Evolutionary conservation across 2,329 filamentous ascomycete genomes (phyloP).

Genomic region (Pseudogymnoascus sp.): DNA sequence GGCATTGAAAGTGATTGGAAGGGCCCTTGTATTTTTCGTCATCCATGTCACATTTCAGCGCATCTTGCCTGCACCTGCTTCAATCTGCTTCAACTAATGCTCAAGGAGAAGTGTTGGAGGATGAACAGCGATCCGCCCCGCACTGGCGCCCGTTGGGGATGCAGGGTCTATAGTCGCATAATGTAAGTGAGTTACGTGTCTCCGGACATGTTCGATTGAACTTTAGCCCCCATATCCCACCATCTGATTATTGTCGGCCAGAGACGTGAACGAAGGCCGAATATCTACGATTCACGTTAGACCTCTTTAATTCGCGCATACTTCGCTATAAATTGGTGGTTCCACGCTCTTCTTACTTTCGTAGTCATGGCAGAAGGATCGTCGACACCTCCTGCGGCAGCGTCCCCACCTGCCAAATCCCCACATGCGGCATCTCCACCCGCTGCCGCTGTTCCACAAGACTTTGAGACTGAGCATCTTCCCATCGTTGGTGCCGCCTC

Average conservation of each 20-base stretch:
- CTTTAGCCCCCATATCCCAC: neutral
- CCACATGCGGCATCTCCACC: neutral
- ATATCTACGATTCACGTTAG: neutral
- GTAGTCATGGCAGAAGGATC: neutral
- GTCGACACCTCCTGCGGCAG: neutral
- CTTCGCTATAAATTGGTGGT: neutral
- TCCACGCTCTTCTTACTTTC: neutral
- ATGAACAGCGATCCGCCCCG: neutral
- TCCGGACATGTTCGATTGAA: neutral
- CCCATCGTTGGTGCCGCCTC: neutral
- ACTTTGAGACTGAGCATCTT: neutral
- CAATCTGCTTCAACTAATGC: neutral
- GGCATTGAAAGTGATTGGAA: neutral
- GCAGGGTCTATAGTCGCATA: neutral
- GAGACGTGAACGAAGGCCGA: neutral
- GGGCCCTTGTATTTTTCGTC: neutral
- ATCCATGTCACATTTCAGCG: neutral
- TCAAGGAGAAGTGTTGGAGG: neutral
- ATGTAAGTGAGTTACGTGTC: neutral
- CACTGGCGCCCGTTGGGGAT: neutral
- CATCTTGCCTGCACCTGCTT: neutral
- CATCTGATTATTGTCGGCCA: neutral
- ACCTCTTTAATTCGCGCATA: neutral
- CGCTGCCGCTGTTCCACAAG: neutral
- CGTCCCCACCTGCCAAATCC: neutral